Evolutionary conservation across 2,329 filamentous ascomycete genomes (phyloP).

Genomic region (Penicillium oxalicum): DNA sequence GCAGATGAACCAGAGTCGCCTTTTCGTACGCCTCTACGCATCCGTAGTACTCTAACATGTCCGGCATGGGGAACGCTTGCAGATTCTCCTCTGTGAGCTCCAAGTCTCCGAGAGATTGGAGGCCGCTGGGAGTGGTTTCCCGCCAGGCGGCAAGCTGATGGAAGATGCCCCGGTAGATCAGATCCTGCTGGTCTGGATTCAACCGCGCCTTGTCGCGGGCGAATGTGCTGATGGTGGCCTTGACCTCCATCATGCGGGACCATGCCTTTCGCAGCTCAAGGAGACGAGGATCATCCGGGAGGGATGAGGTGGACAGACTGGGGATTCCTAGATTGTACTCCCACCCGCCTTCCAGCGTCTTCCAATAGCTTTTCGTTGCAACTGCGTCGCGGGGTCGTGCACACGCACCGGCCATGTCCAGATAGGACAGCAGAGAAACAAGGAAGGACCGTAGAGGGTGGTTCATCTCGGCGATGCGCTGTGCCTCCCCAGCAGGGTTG

Average conservation of each 20-base stretch:
- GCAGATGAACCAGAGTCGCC: constrained; percentile 31
- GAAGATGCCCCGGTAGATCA: constrained; percentile 26
- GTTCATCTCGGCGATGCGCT: constrained; percentile 27
- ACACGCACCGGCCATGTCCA: constrained; percentile 37
- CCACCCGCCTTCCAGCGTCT: constrained; percentile 34
- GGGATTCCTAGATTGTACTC: constrained; percentile 34
- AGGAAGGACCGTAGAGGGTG: constrained; percentile 34
- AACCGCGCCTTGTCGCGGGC: constrained; percentile 31
- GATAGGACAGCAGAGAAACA: constrained; percentile 36
- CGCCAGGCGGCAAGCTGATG: constrained; percentile 27
- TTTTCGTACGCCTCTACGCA: constrained; percentile 36
- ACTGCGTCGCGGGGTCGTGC: constrained; percentile 34
- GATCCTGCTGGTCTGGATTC: constrained; percentile 25
- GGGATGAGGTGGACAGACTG: constrained; percentile 20
- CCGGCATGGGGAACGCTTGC: constrained; percentile 22
- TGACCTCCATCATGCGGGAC: constrained; percentile 33
- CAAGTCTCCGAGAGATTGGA: constrained; percentile 23
- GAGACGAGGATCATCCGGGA: constrained; percentile 19
- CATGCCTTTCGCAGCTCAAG: constrained; percentile 27
- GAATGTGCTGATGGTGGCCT: constrained; percentile 28
- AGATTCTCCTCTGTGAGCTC: constrained; percentile 26
- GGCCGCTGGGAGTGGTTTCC: constrained; percentile 22
- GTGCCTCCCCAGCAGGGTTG: constrained; percentile 22
- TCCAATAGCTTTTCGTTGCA: constrained; percentile 36
- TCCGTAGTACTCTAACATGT: constrained; percentile 31